A percentile compares a stretch with the other conserved stretches of the same genome.
These are phyloP conservation scores for Spraguea lophii DNA, from an alignment of 371 early-diverging fungal genomes.

Conservation along the genomic window DNA sequence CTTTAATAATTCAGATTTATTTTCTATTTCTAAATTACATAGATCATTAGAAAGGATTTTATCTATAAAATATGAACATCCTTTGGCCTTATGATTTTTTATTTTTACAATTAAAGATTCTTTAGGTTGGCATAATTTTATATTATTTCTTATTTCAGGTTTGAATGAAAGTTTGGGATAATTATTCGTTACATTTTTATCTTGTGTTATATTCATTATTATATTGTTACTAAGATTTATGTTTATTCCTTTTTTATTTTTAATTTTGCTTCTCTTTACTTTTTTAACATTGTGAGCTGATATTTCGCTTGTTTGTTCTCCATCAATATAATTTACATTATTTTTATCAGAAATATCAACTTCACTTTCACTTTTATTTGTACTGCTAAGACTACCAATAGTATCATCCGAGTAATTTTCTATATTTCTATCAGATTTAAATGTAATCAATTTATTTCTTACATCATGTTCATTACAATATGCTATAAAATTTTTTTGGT, in stretches of 20 bases:
- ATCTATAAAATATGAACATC: neutral
- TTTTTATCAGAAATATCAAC: too few relatives aligned
- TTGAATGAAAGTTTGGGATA: neutral
- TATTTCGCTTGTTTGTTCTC: too few relatives aligned
- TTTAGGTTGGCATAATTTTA: neutral
- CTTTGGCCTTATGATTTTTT: neutral
- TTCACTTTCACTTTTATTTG: too few relatives aligned
- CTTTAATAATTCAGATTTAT: neutral
- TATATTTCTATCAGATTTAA: too few relatives aligned
- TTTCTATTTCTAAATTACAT: neutral
- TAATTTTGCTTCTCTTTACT: too few relatives aligned
- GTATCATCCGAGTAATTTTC: too few relatives aligned
- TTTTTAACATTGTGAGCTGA: too few relatives aligned
- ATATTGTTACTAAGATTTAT: too few relatives aligned
- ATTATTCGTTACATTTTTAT: neutral
- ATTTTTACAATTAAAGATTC: neutral
- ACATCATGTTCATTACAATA: conserved; percentile 42
- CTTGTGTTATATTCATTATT: neutral
- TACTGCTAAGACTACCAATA: too few relatives aligned
- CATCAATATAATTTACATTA: too few relatives aligned
- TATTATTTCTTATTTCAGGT: neutral
- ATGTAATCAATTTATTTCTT: conserved; percentile 7
- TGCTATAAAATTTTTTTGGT: conserved; percentile 27
- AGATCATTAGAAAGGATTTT: neutral
- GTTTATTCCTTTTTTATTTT: too few relatives aligned